Conservation (phyloP, 78 protist species). For the Cyanophora paradoxa region DNA sequence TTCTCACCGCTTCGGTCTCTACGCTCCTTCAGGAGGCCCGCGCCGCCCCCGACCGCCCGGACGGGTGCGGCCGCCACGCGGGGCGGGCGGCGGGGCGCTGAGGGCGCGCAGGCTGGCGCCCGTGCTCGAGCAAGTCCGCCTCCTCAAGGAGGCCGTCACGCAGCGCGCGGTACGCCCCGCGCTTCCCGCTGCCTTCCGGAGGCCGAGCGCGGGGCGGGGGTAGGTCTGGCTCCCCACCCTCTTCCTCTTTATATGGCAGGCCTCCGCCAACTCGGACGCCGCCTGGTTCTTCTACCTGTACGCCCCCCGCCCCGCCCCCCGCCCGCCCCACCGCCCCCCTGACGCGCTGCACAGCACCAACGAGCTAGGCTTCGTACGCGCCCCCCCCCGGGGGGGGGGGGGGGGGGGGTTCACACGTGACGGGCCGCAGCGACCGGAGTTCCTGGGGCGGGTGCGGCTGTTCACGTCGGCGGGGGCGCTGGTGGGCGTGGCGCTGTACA, state of each 20-base stretch:
- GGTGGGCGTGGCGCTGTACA: background rate
- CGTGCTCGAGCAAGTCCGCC: background rate
- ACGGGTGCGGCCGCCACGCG: no score
- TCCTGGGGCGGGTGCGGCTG: background rate
- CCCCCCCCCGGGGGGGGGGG: no score
- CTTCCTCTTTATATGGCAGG: background rate
- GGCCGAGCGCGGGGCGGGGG: no score
- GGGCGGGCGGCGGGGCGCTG: background rate
- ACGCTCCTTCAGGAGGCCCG: background rate
- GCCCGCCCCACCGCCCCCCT: no score
- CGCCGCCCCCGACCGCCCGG: no score
- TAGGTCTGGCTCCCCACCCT: constrained; percentile 1
- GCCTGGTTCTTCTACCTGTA: constrained; percentile 9
- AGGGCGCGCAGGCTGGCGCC: background rate
- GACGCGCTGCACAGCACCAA: no score
- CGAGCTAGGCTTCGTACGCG: no score
- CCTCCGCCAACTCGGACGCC: background rate
- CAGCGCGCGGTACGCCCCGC: no score
- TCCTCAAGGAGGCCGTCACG: background rate
- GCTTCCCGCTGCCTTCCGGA: no score
- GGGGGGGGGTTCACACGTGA: no score
- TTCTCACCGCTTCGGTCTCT: background rate
- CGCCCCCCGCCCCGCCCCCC: no score
- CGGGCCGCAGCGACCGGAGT: no score
- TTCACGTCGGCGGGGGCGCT: background rate